These are phyloP conservation scores for Fusarium stilboides DNA, from an alignment of 2,329 filamentous ascomycete species.

Conservation along the genomic window DNA sequence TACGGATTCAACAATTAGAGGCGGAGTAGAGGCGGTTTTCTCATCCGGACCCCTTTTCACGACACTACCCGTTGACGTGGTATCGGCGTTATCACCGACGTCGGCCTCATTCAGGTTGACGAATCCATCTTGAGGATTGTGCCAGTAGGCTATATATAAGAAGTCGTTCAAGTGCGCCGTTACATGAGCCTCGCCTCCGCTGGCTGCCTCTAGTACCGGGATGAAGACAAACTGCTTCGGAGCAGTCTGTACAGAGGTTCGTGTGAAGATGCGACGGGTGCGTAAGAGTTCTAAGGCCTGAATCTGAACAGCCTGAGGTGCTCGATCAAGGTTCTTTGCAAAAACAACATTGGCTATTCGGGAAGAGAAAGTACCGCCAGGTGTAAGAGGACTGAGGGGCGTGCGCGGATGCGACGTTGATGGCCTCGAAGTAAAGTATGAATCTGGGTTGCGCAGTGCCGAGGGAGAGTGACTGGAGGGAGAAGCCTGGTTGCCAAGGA, in stretches of 20 bases:
- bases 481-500: constrained; percentile 58
- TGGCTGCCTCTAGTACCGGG: constrained; percentile 72
- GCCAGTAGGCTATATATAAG: constrained; percentile 90
- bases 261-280: constrained; percentile 82
- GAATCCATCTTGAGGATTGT: constrained; percentile 80
- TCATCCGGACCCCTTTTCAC: constrained; percentile 56
- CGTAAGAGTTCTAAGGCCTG: constrained; percentile 85
- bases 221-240: constrained; percentile 87
- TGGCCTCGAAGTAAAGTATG: constrained; percentile 51
- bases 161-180: constrained; percentile 80
- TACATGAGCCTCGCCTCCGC: constrained; percentile 65
- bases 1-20: constrained; percentile 63
- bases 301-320: constrained; percentile 83
- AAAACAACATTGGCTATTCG: constrained; percentile 86
- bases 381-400: constrained; percentile 51
- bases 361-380: constrained; percentile 47
- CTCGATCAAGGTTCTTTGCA: constrained; percentile 82
- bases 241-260: constrained; percentile 79
- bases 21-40: constrained; percentile 41
- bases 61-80: constrained; percentile 62
- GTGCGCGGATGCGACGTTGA: constrained; percentile 44
- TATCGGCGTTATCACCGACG: constrained; percentile 52
- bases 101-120: constrained; percentile 78
- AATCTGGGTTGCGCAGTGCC: constrained; percentile 48
- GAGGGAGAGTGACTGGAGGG: constrained; percentile 48